Conservation (phyloP, 129 eudicot species). For the Centaurea solstitialis region DNA sequence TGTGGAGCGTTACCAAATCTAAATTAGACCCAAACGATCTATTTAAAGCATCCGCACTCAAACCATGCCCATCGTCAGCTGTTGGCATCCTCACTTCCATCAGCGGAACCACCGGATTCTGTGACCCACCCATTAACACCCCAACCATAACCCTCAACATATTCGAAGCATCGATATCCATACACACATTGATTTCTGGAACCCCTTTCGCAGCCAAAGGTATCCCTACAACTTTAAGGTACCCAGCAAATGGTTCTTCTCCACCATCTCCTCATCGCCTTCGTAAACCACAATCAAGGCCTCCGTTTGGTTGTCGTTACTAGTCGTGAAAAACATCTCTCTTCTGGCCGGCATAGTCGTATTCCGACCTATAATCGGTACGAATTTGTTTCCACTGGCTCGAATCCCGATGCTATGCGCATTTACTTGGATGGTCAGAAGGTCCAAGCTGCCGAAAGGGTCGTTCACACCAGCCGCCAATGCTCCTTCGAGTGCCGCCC, state of each 20-base stretch:
- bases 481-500: conserved; percentile 90
- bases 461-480: conserved; percentile 77
- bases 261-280: conserved; percentile 55
- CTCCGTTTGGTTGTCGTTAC: conserved; percentile 72
- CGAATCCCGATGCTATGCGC: conserved; percentile 68
- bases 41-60: conserved; percentile 74
- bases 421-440: conserved; percentile 75
- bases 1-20: conserved; percentile 55
- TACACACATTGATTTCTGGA: conserved; percentile 72
- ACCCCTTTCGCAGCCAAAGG: conserved; percentile 70
- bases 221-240: conserved; percentile 69
- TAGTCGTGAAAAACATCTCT: conserved; percentile 67
- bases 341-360: conserved; percentile 70
- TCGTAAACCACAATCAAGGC: conserved; percentile 69
- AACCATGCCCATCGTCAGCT: conserved; percentile 86
- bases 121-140: conserved; percentile 52
- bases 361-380: conserved; percentile 59
- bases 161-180: conserved; percentile 80
- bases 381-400: conserved; percentile 51
- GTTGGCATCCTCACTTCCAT: conserved; percentile 89
- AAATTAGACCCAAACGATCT: conserved; percentile 53
- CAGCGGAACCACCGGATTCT: conserved; percentile 38
- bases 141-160: conserved; percentile 66
- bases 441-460: conserved; percentile 74
- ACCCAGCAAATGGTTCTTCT: conserved; percentile 62